Conservation (phyloP, 768 basidiomycete genomes). For the Pleurotus giganteus region DNA sequence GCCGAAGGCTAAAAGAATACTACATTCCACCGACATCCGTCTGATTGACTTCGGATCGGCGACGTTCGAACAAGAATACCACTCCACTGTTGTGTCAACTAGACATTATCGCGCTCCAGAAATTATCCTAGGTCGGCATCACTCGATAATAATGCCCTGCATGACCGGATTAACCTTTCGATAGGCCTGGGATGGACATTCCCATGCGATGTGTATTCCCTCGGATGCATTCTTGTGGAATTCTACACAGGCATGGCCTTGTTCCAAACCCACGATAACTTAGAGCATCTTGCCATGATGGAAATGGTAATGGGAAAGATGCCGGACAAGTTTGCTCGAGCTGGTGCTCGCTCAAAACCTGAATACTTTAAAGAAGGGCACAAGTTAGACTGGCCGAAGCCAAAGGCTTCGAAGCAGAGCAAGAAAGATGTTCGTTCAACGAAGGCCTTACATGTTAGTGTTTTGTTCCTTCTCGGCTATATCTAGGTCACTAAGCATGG, state of each 20-base stretch:
- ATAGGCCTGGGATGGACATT: slow-evolving; percentile 96
- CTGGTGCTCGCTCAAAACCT: slow-evolving; percentile 76
- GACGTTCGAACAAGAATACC: slow-evolving; percentile 97
- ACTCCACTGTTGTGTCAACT: slow-evolving; percentile 96
- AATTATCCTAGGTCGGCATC: slow-evolving; percentile 85
- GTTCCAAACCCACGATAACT: slow-evolving; percentile 99
- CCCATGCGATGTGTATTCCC: slow-evolving; percentile 97
- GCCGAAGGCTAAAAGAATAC: slow-evolving; percentile 68
- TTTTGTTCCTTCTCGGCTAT: slow-evolving; percentile 1
- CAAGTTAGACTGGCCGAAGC: slow-evolving; percentile 90
- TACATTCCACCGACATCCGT: slow-evolving; percentile 87
- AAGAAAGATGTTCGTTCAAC: slow-evolving; percentile 92
- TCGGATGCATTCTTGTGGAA: slow-evolving; percentile 98
- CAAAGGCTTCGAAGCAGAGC: slow-evolving; percentile 85
- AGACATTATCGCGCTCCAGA: slow-evolving; percentile 98
- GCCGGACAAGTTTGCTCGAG: slow-evolving; percentile 80
- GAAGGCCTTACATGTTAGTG: slow-evolving; percentile 67
- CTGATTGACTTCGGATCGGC: slow-evolving; percentile 99
- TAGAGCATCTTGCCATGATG: slow-evolving; percentile 99
- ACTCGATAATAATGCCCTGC: slow-evolving; percentile 7
- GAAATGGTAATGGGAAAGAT: slow-evolving; percentile 99
- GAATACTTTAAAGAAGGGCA: slow-evolving; percentile 90
- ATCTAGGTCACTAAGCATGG: slow-evolving; percentile 9
- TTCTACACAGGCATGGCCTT: slow-evolving; percentile 97
- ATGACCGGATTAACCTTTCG: slow-evolving; percentile 15